Evolutionary conservation across 1,284 basidiomycete genomes (phyloP).

Genomic region (Phlebopus sp.): DNA sequence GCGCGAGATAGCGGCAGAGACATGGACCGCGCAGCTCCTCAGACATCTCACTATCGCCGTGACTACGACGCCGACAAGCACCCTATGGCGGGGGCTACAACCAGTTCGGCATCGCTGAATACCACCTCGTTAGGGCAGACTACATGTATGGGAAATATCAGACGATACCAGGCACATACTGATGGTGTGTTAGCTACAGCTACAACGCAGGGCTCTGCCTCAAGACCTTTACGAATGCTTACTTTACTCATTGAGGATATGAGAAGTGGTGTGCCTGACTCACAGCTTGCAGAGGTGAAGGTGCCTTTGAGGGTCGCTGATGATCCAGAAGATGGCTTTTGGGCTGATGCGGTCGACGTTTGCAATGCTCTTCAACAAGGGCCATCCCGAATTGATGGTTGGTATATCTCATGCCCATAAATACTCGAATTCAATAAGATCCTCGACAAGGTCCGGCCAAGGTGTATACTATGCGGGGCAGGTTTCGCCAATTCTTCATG

Average conservation of each 20-base stretch:
- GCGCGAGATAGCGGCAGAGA: background rate
- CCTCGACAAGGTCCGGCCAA: slow-evolving; percentile 57
- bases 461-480: slow-evolving; percentile 63
- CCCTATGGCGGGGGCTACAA: slow-evolving; percentile 1
- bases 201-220: slow-evolving; percentile 7
- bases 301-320: slow-evolving; percentile 50
- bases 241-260: slow-evolving; percentile 66
- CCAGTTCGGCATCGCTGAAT: slow-evolving; percentile 1
- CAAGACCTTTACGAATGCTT: slow-evolving; percentile 40
- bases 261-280: slow-evolving; percentile 49
- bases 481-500: slow-evolving; percentile 68
- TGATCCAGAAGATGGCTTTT: slow-evolving; percentile 54
- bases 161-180: background rate
- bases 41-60: slow-evolving; percentile 31
- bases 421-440: slow-evolving; percentile 7
- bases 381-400: slow-evolving; percentile 70
- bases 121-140: slow-evolving; percentile 4
- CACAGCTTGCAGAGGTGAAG: slow-evolving; percentile 61
- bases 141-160: slow-evolving; percentile 12
- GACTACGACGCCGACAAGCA: slow-evolving; percentile 28
- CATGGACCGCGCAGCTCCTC: background rate
- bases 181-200: slow-evolving; percentile 7
- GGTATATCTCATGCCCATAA: background rate
- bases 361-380: slow-evolving; percentile 55
- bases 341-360: slow-evolving; percentile 66